Conservation (phyloP, 176 grass and related monocot genomes). For the Eragrostis curvula region DNA sequence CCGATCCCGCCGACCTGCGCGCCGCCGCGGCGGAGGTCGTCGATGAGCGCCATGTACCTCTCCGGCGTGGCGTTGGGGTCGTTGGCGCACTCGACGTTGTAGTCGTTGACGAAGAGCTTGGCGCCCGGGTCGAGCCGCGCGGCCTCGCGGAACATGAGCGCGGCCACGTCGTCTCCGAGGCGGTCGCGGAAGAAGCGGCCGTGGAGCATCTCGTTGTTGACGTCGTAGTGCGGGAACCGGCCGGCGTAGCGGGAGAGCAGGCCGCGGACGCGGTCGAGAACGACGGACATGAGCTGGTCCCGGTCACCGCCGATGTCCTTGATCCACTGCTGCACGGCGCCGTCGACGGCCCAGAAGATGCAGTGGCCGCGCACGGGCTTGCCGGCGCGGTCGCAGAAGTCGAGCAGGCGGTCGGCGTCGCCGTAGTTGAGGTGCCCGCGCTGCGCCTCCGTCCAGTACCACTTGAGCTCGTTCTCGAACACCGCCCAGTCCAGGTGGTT, state of each 20-base stretch:
- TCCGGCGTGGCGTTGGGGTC: conserved; percentile 20
- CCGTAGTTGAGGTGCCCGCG: too few relatives aligned
- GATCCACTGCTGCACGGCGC: too few relatives aligned
- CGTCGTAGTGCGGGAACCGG: conserved; percentile 62
- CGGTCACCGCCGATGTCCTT: neutral
- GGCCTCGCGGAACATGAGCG: neutral
- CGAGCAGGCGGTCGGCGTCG: too few relatives aligned
- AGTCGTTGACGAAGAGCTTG: conserved; percentile 63
- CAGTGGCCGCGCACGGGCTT: too few relatives aligned
- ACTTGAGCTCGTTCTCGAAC: conserved; percentile 97
- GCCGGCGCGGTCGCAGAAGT: too few relatives aligned
- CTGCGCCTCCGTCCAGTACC: conserved; percentile 74
- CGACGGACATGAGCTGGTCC: neutral
- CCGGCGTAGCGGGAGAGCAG: conserved; percentile 43
- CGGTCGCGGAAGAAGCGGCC: conserved; percentile 49
- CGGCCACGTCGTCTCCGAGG: neutral
- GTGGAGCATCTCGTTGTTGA: conserved; percentile 77
- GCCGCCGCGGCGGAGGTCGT: too few relatives aligned
- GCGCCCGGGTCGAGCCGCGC: neutral
- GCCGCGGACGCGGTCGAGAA: neutral
- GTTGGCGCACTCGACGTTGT: conserved; percentile 62
- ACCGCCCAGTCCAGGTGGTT: conserved; percentile 21
- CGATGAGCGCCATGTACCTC: too few relatives aligned
- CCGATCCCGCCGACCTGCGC: conserved; percentile 9
- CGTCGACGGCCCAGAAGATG: too few relatives aligned